Base-by-base conservation (phyloP, 129 eudicot species). In the Arctium minus region DNA sequence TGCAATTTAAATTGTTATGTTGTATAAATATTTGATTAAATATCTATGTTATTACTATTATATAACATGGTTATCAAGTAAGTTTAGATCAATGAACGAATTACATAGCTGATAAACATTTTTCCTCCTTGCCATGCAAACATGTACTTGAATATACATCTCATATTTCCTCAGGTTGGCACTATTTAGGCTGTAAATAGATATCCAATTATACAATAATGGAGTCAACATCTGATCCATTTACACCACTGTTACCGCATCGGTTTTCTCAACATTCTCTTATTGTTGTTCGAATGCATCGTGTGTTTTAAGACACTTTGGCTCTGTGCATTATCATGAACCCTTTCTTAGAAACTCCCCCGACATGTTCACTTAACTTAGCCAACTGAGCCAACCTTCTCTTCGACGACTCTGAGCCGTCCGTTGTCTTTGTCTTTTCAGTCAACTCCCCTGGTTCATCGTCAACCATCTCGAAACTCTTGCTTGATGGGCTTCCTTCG, bases 241-340 rank as follows among this genome's bases (percentile, higher is more conserved):
- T 82, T 76, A 35, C 86, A 78, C 12, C 81, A 78, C 12, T 32
- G 53, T 27, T n/a, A 44, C 32, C 42, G 15, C 60, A 1, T 17
- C 18, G 35, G 39, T 72, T 15, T 48, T 72, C 72, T 72, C 32
- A 32, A 80, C 48, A 29, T 80, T 78, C 82, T 48, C 30, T 64
- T 36, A 30, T 64, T 17, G 0, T 64, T 64, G 29, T 74, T 36
- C 40, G 9, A 64, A 74, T 39, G 71, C 65, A 53, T 83, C 60
- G 13, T 72, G 73, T 12, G 29, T 46, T 27, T 85, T 40, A 91
- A 65, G 92, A 82, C 80, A 95, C 94, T 81, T 89, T 92, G 33
- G 98, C 89, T 82, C 96, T 88, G 83, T 95, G 97, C 97, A 89
- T 89, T 64, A 92, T 82, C 98, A 92, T 83, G 78, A 92, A 95